Percentiles rank a stretch among this genome's conserved stretches.
These are phyloP conservation scores for Rhodofomes roseus DNA, from an alignment of 1,284 basidiomycete genomes.

Conservation along the genomic window DNA sequence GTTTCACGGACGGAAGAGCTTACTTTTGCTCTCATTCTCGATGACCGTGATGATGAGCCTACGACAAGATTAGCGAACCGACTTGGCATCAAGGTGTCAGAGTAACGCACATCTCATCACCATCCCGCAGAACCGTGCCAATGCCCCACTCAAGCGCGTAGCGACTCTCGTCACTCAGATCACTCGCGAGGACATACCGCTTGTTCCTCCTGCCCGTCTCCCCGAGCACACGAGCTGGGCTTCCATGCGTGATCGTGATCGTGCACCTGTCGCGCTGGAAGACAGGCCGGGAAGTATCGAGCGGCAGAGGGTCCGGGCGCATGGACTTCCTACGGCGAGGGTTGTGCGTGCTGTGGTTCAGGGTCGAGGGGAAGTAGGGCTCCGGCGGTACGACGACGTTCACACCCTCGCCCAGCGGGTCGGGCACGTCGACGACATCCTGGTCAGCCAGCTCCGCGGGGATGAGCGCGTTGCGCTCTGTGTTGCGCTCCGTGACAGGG, in stretches of 20 bases:
- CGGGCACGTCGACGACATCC: constrained; percentile 48
- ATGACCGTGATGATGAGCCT: constrained; percentile 85
- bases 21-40: constrained; percentile 90
- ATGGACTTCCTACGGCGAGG: constrained; percentile 58
- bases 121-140: constrained; percentile 92
- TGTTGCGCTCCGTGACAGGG: constrained; percentile 71
- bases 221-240: constrained; percentile 57
- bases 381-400: constrained; percentile 84
- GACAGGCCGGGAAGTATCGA: constrained; percentile 70
- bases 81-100: neutral
- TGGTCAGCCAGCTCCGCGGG: constrained; percentile 40
- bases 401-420: constrained; percentile 83
- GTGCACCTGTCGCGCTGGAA: constrained; percentile 94
- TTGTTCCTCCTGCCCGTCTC: constrained; percentile 53
- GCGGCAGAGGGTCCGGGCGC: constrained; percentile 53
- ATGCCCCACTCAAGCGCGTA: constrained; percentile 97
- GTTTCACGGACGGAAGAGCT: constrained; percentile 17
- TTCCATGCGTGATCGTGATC: constrained; percentile 84
- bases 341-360: constrained; percentile 48
- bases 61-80: neutral
- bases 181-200: constrained; percentile 88
- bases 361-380: constrained; percentile 72
- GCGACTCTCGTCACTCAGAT: constrained; percentile 88
- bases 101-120: constrained; percentile 73
- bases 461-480: constrained; percentile 71